Percentiles rank a stretch among this genome's conserved stretches.
These are phyloP conservation scores for Blepharisma stoltei DNA, from an alignment of 73 alveolate genomes.

Conservation along the genomic window DNA sequence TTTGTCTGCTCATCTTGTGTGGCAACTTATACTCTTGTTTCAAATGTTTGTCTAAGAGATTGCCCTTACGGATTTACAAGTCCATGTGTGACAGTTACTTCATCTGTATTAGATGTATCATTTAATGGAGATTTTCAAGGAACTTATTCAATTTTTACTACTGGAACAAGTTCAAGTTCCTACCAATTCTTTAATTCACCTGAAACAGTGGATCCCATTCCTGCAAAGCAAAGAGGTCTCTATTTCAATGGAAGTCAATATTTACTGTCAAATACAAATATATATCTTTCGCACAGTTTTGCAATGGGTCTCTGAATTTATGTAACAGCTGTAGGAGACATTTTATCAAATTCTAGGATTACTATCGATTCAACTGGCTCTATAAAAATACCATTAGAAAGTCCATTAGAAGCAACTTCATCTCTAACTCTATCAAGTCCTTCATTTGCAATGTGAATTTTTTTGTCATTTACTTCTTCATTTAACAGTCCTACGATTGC, in stretches of 20 bases:
- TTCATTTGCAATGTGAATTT: background rate
- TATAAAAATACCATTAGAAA: background rate
- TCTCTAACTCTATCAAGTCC: background rate
- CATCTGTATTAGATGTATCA: background rate
- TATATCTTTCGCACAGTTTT: background rate
- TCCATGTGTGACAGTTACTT: background rate
- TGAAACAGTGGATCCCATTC: background rate
- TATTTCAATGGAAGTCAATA: slow-evolving; percentile 6
- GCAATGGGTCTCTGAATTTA: slow-evolving; percentile 1
- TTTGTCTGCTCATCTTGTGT: too few relatives aligned
- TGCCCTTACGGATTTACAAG: too few relatives aligned
- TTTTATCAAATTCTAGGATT: background rate
- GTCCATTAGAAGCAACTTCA: background rate
- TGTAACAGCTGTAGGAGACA: background rate
- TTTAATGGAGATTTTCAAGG: background rate
- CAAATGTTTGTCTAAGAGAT: too few relatives aligned
- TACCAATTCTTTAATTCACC: background rate
- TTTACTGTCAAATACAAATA: background rate
- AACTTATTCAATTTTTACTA: background rate
- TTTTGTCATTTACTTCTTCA: background rate
- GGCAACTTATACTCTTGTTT: too few relatives aligned
- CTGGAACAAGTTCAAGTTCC: background rate
- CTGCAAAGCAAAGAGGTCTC: slow-evolving; percentile 15
- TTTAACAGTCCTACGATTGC: background rate
- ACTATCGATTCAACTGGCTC: background rate